Conservation (phyloP, 352 stramenopile genomes). For the Ophiocytium majus region DNA sequence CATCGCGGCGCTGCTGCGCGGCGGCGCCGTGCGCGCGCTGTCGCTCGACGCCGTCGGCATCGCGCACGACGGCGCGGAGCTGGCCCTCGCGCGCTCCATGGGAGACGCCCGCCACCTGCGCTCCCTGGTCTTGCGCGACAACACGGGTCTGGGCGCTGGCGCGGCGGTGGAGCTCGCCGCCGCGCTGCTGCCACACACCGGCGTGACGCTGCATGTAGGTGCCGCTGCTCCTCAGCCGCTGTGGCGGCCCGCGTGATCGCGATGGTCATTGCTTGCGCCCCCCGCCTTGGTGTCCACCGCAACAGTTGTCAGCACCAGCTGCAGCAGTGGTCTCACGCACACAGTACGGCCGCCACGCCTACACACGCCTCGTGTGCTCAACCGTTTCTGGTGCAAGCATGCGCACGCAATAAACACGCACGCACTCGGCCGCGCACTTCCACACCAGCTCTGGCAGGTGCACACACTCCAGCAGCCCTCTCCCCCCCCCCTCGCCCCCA, state of each 20-base stretch:
- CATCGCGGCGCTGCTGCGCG: conserved; percentile 34
- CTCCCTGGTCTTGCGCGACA: conserved; percentile 44
- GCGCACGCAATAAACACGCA: not conserved
- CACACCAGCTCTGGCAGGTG: too few relatives aligned
- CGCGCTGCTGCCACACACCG: not conserved
- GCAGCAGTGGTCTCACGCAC: too few relatives aligned
- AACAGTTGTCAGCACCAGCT: too few relatives aligned
- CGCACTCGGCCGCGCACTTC: not conserved
- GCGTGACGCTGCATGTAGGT: not conserved
- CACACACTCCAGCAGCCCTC: too few relatives aligned
- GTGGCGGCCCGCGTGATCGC: not conserved
- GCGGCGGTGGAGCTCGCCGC: conserved; percentile 5
- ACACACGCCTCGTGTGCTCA: too few relatives aligned
- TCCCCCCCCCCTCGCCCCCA: not conserved
- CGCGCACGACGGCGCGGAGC: not conserved
- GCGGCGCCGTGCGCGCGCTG: conserved; percentile 14
- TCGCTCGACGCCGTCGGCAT: not conserved
- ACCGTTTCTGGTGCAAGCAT: too few relatives aligned
- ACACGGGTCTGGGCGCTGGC: conserved; percentile 29
- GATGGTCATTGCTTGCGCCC: not conserved
- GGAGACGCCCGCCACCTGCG: not conserved
- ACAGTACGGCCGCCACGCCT: too few relatives aligned
- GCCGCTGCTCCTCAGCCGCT: not conserved
- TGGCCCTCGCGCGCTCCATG: not conserved
- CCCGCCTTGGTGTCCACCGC: too few relatives aligned